phyloP scores from a whole-genome alignment of 2,329 filamentous ascomycete genomes.

The Fusarium longipes region DNA sequence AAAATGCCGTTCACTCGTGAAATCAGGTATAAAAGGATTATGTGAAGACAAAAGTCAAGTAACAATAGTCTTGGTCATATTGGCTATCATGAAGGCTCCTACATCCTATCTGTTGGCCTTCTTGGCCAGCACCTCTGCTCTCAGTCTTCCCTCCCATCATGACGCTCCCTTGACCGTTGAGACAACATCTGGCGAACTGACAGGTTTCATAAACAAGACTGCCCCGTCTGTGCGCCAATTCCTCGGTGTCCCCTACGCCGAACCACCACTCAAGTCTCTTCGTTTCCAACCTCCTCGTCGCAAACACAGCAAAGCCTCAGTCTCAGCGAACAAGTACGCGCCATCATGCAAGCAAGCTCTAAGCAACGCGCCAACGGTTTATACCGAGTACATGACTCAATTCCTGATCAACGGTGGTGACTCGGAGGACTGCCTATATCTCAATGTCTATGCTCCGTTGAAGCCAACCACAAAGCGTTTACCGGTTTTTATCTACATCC shows the following conservation, averaged over 20 bases:
- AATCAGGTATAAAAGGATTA: neutral
- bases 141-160: neutral
- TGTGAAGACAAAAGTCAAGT: too few relatives aligned
- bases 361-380: slow-evolving; percentile 11
- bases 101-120: neutral
- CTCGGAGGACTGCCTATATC: slow-evolving; percentile 21
- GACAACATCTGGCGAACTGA: slow-evolving; percentile 9
- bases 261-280: slow-evolving; percentile 13
- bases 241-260: slow-evolving; percentile 14
- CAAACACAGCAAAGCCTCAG: neutral
- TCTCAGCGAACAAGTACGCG: slow-evolving; percentile 8
- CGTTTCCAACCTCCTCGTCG: slow-evolving; percentile 19
- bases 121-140: neutral
- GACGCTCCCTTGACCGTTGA: neutral
- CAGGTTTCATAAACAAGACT: slow-evolving; percentile 10
- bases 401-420: slow-evolving; percentile 13
- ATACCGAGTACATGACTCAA: slow-evolving; percentile 13
- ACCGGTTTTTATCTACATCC: slow-evolving; percentile 17
- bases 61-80: too few relatives aligned
- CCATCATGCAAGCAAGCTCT: slow-evolving; percentile 18
- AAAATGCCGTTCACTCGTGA: neutral
- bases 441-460: slow-evolving; percentile 12
- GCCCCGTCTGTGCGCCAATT: slow-evolving; percentile 15
- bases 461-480: neutral
- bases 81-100: slow-evolving; percentile 7